A percentile compares a stretch with the other conserved stretches of the same genome.
Conservation (phyloP, 164 flowering plant genomes). For the grape (Vitis vinifera) region DNA sequence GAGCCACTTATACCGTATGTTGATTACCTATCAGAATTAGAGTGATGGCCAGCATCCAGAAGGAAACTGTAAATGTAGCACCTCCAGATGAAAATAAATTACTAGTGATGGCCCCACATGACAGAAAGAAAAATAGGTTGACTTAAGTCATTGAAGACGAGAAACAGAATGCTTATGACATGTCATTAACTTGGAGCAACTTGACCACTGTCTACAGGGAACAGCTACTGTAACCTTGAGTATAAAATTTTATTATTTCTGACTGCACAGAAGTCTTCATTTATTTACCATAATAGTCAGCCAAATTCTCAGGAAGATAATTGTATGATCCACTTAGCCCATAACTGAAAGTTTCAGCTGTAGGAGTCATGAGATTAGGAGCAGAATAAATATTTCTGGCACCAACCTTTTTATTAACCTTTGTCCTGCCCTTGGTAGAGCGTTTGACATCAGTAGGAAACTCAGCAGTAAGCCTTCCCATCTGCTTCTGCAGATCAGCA, state of each 20-base stretch:
- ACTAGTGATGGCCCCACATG: no score
- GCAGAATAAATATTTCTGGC: conserved; percentile 25
- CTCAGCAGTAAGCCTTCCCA: conserved; percentile 89
- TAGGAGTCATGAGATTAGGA: conserved; percentile 33
- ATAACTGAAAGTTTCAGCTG: conserved; percentile 46
- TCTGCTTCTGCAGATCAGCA: conserved; percentile 88
- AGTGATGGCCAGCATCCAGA: neutral
- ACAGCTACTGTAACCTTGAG: no score
- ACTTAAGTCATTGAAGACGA: no score
- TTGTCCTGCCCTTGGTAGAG: conserved; percentile 51
- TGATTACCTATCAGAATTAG: neutral
- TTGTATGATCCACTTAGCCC: conserved; percentile 38
- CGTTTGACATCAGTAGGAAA: conserved; percentile 69
- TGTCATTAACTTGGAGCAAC: no score
- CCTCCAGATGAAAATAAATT: no score
- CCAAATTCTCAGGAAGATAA: conserved; percentile 51
- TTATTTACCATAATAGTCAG: conserved; percentile 49
- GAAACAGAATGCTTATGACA: no score
- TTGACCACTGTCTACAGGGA: no score
- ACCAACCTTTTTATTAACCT: conserved; percentile 35
- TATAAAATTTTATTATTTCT: no score
- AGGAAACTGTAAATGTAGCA: no score
- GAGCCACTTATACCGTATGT: neutral
- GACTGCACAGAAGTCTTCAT: neutral
- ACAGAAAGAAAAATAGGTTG: no score